Conservation (phyloP, 495 filamentous ascomycete species). For the Beverwykella pulmonaria region DNA sequence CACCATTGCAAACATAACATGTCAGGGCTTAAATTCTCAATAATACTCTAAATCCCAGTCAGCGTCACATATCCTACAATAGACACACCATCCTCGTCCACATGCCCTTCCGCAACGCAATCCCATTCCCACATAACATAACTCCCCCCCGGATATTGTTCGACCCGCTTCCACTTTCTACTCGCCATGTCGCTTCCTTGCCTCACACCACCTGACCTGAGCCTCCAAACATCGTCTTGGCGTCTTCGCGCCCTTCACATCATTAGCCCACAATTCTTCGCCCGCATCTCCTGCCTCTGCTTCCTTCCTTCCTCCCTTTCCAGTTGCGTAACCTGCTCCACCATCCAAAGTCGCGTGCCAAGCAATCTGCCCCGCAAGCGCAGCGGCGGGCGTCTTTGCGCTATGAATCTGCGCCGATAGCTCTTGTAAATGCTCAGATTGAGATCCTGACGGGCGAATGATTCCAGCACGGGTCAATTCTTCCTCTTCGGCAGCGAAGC, state of each 20-base stretch:
- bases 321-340: not conserved
- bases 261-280: not conserved
- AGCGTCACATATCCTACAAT: too few relatives aligned
- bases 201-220: not conserved
- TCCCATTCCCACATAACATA: too few relatives aligned
- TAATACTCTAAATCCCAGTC: too few relatives aligned
- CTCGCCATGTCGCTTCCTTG: not conserved
- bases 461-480: constrained; percentile 6
- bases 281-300: not conserved
- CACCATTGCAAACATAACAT: too few relatives aligned
- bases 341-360: not conserved
- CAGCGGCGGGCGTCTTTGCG: not conserved
- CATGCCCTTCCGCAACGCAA: too few relatives aligned
- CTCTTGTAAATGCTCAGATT: not conserved
- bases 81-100: too few relatives aligned
- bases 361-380: not conserved
- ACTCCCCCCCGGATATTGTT: too few relatives aligned
- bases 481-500: constrained; percentile 13
- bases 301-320: not conserved
- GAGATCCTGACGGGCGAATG: not conserved
- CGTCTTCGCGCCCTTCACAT: not conserved
- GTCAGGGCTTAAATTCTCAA: too few relatives aligned
- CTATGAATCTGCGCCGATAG: not conserved
- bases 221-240: not conserved
- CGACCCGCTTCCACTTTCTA: too few relatives aligned